Evolutionary conservation across 176 grass and related monocot species (phyloP), one percentile per base, ranked within the genome.

Genomic region (Phoenix dactylifera): DNA sequence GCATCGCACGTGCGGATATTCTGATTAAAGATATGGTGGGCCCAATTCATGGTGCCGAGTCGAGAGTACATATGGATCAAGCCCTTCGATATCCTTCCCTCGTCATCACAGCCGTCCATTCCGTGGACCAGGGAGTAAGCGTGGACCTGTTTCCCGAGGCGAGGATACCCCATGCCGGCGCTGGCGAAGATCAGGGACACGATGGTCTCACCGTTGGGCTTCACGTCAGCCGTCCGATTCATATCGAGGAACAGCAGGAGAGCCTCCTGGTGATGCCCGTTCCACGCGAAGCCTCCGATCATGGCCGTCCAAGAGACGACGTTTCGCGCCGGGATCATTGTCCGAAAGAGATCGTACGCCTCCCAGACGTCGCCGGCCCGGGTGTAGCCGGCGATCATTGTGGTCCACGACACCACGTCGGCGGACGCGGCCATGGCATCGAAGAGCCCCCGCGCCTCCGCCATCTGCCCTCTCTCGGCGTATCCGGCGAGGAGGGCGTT

Each of bases 251-350:
- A 65, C 16, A 52, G 48, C 15, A 50, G 17, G 30, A 65, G 5
- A 4, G 63, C 63, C 2, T 65, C 49, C 1, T 65, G 22, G 5
- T 65, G 22, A 15, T 51, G 26, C 49, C 63, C 63, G 23, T 65
- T 65, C 63, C 63, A 65, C 49, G 63, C 63, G 48, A 65, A 65
- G 3, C 63, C 63, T 18, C 63, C 63, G 15, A 65, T 65, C 63
- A 65, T 65, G 22, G 63, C 63, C 22, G 63, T 65, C 63, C 63
- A 65, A 1, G 49, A 26, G 6, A 65, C 49, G 15, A 65, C 63
- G 22, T 65, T 65, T 23, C 49, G 63, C 0, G 24, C 49, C 15
- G 63, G 63, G 10, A 52, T 25, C 63, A 65, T 65, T 49, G 12
- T 52, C 22, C 5, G 63, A 26, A 65, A 65, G 20, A 65, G 63